Evolutionary conservation across 2,329 filamentous ascomycete species (phyloP), one percentile per base, ranked within the genome.

Genomic region (Neofusicoccum parvum): DNA sequence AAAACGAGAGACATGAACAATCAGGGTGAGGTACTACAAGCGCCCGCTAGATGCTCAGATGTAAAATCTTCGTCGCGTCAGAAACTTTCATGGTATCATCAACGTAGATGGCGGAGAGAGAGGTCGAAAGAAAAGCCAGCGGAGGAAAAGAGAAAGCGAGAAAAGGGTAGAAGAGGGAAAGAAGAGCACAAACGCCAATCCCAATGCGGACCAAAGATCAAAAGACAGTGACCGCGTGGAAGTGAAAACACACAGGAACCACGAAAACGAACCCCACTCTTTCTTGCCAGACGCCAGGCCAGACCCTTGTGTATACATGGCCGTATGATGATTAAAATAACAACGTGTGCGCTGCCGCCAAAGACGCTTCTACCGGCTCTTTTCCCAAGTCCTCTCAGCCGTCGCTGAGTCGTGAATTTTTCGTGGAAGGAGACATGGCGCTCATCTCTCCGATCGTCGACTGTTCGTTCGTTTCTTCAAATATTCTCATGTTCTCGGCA

Each of bases 11-110:
- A 43, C 56, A 60, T 60, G 56, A 48, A 59, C 53, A 58, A 58
- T 32, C 54, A 59, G 39, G 17, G 37, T 59, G 41, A 46, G 54
- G 56, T 60, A 60, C 32, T 60, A 60, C 15, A 20, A 7, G 56
- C 56, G 56, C 56, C 59, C 59, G 59, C 59, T 62, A 62, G 59
- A 62, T 62, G 59, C 59, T 62, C 59, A 41, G 46, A 62, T 50
- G 37, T 34, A 51, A 62, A 41, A 49, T 51, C 59, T 43, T 50
- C 32, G 48, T 51, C 59, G 59, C 59, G 59, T 62, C 45, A 41
- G 46, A 62, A 51, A 62, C 45, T 51, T 50, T 51, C 59, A 51
- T 62, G 59, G 59, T 62, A 62, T 62, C 59, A 62, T 62, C 59
- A 51, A 62, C 45, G 46, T 62, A 62, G 59, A 43, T 62, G 59